Evolutionary conservation across 306 rosid genomes (phyloP).

Genomic region (Mimosa bimucronata): DNA sequence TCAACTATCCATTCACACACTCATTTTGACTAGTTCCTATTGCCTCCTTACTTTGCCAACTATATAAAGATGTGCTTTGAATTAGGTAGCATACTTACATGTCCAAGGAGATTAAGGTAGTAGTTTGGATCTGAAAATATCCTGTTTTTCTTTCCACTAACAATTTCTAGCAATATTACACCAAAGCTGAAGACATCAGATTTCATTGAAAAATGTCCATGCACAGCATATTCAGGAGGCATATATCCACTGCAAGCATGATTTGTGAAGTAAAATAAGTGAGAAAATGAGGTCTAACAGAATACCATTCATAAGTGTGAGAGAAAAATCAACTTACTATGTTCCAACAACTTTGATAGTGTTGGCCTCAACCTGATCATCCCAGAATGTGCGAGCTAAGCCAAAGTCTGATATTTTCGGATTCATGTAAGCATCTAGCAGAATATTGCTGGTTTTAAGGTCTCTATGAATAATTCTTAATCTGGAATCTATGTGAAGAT

Average conservation of each 20-base stretch:
- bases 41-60: not conserved
- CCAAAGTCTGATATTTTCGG: constrained; percentile 62
- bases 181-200: constrained; percentile 58
- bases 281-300: not conserved
- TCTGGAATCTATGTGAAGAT: constrained; percentile 58
- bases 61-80: not conserved
- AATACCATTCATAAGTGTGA: not conserved
- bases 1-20: not conserved
- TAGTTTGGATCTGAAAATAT: constrained; percentile 43
- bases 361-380: constrained; percentile 51
- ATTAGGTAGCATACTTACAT: constrained; percentile 34
- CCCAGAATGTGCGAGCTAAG: constrained; percentile 49
- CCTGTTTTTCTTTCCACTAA: constrained; percentile 53
- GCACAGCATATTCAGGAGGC: constrained; percentile 53
- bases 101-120: constrained; percentile 53
- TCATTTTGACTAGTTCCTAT: not conserved
- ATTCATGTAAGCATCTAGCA: constrained; percentile 50
- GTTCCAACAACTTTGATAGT: constrained; percentile 59
- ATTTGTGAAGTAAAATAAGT: too few species aligned
- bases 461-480: constrained; percentile 60
- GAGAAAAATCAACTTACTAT: constrained; percentile 39
- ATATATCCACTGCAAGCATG: constrained; percentile 47
- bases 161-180: constrained; percentile 50
- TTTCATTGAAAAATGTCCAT: constrained; percentile 48
- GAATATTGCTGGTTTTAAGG: constrained; percentile 52